Base-by-base conservation (phyloP, 2,329 filamentous ascomycete genomes). In the Colletotrichum sp. region DNA sequence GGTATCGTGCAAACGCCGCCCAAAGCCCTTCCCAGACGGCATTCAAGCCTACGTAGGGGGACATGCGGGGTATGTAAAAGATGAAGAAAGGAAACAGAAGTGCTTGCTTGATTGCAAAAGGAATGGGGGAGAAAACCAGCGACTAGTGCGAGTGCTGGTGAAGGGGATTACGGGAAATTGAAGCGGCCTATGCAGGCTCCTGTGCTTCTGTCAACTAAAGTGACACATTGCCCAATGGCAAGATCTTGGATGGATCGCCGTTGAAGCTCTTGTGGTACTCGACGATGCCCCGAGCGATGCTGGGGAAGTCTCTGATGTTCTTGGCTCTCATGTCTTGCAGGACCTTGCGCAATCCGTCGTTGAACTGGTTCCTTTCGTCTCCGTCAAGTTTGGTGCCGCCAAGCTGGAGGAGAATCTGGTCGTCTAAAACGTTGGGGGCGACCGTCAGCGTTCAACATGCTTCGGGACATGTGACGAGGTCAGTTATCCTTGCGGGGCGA, bases 331-430 rank as follows among this genome's bases (percentile, higher is more conserved):
- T 88, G 58, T 90, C 87, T 75, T 89, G 88, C 71, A 95, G 89
- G 43, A 94, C 85, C 77, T 89, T 86, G 72, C 89, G 89, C 62
- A 95, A 88, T 28, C 93, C 93, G 36, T 87, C 85, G 78, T 91
- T 91, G 84, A 93, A 95, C 76, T 88, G 87, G 72, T 88, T 86
- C 81, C 90, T 90, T 77, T 93, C 89, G 74, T 92, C 89, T 78
- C 90, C 90, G 56, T 88, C 90, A 81, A 91, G 92, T 78, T 91
- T 91, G 77, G 91, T 89, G 62, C 90, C 92, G 60, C 94, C 94
- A 69, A 96, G 90, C 79, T 94, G 92, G 72, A 94, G 88, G 78
- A 96, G 91, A 78, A 95, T 92, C 82, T 93, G 91, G 83, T 94
- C 92, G 87, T 95, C 94, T 96, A 85, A 77, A 83, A 78, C 79